These are phyloP conservation scores for Parmales sp. DNA, from an alignment of 108 stramenopile genomes.

Conservation along the genomic window DNA sequence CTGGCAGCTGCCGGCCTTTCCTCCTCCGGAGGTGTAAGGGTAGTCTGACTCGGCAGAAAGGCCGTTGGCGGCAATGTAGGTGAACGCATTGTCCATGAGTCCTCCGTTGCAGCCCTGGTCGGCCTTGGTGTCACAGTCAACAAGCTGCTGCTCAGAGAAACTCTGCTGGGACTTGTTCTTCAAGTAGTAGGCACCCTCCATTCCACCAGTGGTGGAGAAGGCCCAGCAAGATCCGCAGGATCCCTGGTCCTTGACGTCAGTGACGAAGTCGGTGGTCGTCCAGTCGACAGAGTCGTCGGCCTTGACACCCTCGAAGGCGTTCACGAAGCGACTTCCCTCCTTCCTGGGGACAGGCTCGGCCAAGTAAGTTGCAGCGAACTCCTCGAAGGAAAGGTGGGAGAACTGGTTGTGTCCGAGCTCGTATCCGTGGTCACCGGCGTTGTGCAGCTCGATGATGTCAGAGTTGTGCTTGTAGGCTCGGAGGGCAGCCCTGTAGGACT, in stretches of 20 bases:
- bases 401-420: slow-evolving; percentile 53
- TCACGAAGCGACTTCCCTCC: not conserved
- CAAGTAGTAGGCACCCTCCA: slow-evolving; percentile 13
- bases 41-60: slow-evolving; percentile 65
- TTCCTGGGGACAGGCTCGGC: not conserved
- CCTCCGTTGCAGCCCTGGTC: slow-evolving; percentile 86
- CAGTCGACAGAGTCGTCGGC: slow-evolving; percentile 65
- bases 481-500: not conserved
- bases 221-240: slow-evolving; percentile 46
- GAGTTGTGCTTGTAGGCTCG: not conserved
- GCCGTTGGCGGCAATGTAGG: slow-evolving; percentile 67
- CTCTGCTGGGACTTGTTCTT: not conserved
- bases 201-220: slow-evolving; percentile 42
- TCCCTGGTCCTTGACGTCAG: slow-evolving; percentile 42
- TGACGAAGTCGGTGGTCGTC: slow-evolving; percentile 47
- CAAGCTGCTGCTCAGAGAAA: slow-evolving; percentile 15
- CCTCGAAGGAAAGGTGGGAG: slow-evolving; percentile 33
- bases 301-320: slow-evolving; percentile 23
- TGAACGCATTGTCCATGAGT: slow-evolving; percentile 84
- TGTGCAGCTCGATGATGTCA: slow-evolving; percentile 71
- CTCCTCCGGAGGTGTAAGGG: slow-evolving; percentile 56
- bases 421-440: slow-evolving; percentile 44
- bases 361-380: slow-evolving; percentile 19
- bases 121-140: slow-evolving; percentile 4
- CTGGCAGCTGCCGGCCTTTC: slow-evolving; percentile 29